These are phyloP conservation scores for Alternaria sp. DNA, from an alignment of 2,329 filamentous ascomycete species.

Conservation along the genomic window DNA sequence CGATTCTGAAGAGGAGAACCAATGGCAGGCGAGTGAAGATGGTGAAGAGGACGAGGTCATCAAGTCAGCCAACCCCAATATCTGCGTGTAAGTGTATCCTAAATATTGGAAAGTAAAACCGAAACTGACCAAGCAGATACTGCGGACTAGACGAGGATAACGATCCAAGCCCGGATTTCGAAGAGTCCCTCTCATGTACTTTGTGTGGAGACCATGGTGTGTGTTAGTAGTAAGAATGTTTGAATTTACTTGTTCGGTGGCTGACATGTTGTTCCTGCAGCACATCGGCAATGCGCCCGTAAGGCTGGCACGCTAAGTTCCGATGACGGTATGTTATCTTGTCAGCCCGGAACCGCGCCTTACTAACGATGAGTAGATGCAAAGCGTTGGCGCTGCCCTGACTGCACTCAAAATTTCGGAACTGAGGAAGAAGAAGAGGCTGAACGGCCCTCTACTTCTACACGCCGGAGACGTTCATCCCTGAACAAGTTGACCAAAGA, in stretches of 20 bases:
- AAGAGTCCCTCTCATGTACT: slow-evolving; percentile 78
- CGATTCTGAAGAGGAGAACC: slow-evolving; percentile 66
- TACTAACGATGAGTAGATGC: slow-evolving; percentile 57
- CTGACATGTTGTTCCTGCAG: slow-evolving; percentile 65
- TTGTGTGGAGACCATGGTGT: slow-evolving; percentile 84
- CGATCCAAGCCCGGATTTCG: slow-evolving; percentile 82
- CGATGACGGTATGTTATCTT: slow-evolving; percentile 67
- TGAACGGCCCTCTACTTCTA: slow-evolving; percentile 52
- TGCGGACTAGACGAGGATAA: slow-evolving; percentile 85
- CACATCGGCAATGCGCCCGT: slow-evolving; percentile 89
- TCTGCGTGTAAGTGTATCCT: slow-evolving; percentile 69
- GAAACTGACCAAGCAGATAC: slow-evolving; percentile 64
- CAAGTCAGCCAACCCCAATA: slow-evolving; percentile 60
- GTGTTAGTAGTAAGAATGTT: slow-evolving; percentile 50
- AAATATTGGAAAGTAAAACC: not conserved
- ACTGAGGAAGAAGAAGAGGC: slow-evolving; percentile 49
- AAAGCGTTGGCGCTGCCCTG: slow-evolving; percentile 69
- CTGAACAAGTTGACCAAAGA: slow-evolving; percentile 75
- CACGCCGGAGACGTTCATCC: slow-evolving; percentile 64
- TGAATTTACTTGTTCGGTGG: slow-evolving; percentile 47
- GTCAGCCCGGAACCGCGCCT: slow-evolving; percentile 17
- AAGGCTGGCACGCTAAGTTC: slow-evolving; percentile 70
- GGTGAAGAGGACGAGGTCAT: slow-evolving; percentile 66
- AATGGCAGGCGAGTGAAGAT: slow-evolving; percentile 63
- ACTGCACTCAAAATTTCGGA: slow-evolving; percentile 61